Evolutionary conservation across 106 monocot species (phyloP).

Genomic region (Phalaenopsis aphrodite): DNA sequence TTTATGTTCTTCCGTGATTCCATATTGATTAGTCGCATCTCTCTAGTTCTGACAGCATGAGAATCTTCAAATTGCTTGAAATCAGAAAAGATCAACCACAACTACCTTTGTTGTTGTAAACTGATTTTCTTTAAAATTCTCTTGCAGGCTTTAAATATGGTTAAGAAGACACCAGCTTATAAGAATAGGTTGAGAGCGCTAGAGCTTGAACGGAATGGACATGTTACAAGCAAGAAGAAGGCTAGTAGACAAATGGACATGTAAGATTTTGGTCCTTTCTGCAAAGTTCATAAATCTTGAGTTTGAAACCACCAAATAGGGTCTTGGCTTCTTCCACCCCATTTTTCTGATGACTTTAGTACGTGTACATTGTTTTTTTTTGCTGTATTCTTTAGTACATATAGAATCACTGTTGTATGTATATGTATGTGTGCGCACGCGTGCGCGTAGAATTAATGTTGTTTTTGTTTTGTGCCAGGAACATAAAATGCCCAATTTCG

Average conservation of each 20-base stretch:
- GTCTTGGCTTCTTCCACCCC: background rate
- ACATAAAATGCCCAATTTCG: background rate
- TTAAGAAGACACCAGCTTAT: slow-evolving; percentile 96
- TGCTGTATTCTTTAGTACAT: background rate
- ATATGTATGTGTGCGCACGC: background rate
- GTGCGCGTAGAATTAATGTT: background rate
- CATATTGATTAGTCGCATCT: background rate
- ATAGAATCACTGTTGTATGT: background rate
- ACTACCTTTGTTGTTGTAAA: background rate
- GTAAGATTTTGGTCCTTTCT: slow-evolving; percentile 28
- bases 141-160: slow-evolving; percentile 75
- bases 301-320: background rate
- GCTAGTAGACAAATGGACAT: slow-evolving; percentile 72
- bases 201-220: slow-evolving; percentile 80
- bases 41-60: background rate
- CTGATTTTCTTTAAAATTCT: background rate
- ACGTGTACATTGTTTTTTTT: background rate
- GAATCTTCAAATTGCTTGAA: background rate
- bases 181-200: slow-evolving; percentile 82
- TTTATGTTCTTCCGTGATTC: background rate
- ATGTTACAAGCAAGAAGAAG: slow-evolving; percentile 78
- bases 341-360: background rate
- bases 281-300: background rate
- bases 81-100: background rate
- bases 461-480: background rate